Conservation (phyloP, 2,329 filamentous ascomycete genomes). For the Trichoderma arundinaceum region DNA sequence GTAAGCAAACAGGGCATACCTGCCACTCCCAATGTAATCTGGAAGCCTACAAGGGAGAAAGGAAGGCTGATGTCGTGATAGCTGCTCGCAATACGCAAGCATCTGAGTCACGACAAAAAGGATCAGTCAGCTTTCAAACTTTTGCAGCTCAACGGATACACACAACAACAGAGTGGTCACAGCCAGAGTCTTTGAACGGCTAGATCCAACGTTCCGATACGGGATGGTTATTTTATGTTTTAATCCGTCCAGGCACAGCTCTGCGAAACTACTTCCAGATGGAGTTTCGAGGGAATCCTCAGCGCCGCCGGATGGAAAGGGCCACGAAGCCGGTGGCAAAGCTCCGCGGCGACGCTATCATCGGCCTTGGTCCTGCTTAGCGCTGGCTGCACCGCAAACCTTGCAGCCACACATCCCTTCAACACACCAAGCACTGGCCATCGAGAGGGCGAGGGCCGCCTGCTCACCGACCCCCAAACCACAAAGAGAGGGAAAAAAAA, state of each 20-base stretch:
- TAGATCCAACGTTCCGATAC: background rate
- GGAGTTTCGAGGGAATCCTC: conserved; percentile 14
- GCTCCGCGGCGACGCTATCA: conserved; percentile 31
- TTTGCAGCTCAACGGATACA: background rate
- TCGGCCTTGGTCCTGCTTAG: conserved; percentile 31
- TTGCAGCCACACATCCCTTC: conserved; percentile 32
- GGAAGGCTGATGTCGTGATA: conserved; percentile 15
- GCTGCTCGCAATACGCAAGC: conserved; percentile 14
- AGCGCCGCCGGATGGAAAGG: conserved; percentile 18
- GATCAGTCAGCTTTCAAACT: background rate
- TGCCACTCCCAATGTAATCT: background rate
- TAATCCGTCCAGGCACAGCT: conserved; percentile 6
- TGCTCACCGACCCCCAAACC: conserved; percentile 24
- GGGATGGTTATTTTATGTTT: background rate
- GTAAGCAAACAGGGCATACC: conserved; percentile 24
- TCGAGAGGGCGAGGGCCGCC: background rate
- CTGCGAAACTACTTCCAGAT: conserved; percentile 12
- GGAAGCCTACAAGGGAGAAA: background rate
- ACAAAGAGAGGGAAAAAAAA: conserved; percentile 7
- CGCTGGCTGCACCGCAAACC: conserved; percentile 29
- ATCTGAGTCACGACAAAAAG: background rate
- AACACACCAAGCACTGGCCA: conserved; percentile 19
- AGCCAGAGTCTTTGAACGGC: background rate
- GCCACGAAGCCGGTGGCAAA: conserved; percentile 27
- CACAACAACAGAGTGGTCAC: background rate